These are phyloP conservation scores for Alternaria brassicae DNA, from an alignment of 2,329 filamentous ascomycete genomes.

Conservation along the genomic window DNA sequence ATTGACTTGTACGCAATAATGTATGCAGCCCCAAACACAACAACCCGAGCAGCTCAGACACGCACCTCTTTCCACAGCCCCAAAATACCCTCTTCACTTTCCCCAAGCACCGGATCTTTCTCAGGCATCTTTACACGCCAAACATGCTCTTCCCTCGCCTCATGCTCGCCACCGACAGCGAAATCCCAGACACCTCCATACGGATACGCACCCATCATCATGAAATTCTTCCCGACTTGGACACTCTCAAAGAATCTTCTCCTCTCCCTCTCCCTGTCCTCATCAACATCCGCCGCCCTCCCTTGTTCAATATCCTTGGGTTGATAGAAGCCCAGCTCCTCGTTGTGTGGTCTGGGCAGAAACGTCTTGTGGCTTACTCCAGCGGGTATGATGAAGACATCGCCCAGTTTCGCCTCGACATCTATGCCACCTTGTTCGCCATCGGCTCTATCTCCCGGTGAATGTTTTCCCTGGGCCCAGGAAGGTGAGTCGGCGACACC, in stretches of 20 bases:
- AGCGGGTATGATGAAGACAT: slow-evolving; percentile 66
- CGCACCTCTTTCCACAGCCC: slow-evolving; percentile 44
- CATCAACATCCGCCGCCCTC: slow-evolving; percentile 22
- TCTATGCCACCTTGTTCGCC: slow-evolving; percentile 60
- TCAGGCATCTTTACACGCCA: slow-evolving; percentile 57
- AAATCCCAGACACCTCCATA: slow-evolving; percentile 60
- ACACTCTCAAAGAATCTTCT: slow-evolving; percentile 48
- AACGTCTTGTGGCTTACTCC: slow-evolving; percentile 64
- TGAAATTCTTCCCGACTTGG: slow-evolving; percentile 54
- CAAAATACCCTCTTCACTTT: slow-evolving; percentile 45
- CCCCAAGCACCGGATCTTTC: slow-evolving; percentile 59
- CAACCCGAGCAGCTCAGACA: no score
- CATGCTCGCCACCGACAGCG: slow-evolving; percentile 55
- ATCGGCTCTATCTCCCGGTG: slow-evolving; percentile 51
- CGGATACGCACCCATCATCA: slow-evolving; percentile 67
- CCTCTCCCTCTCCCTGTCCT: slow-evolving; percentile 43
- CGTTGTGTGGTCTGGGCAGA: slow-evolving; percentile 48
- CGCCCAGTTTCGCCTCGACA: slow-evolving; percentile 58
- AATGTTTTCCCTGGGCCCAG: slow-evolving; percentile 19
- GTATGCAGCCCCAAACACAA: no score
- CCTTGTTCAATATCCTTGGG: slow-evolving; percentile 48
- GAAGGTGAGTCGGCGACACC: slow-evolving; percentile 59
- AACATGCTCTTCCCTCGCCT: slow-evolving; percentile 51
- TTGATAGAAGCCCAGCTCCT: slow-evolving; percentile 53
- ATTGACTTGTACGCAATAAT: no score